Evolutionary conservation across 129 eudicot species (phyloP).

Genomic region (Heracleum sosnowskyi): DNA sequence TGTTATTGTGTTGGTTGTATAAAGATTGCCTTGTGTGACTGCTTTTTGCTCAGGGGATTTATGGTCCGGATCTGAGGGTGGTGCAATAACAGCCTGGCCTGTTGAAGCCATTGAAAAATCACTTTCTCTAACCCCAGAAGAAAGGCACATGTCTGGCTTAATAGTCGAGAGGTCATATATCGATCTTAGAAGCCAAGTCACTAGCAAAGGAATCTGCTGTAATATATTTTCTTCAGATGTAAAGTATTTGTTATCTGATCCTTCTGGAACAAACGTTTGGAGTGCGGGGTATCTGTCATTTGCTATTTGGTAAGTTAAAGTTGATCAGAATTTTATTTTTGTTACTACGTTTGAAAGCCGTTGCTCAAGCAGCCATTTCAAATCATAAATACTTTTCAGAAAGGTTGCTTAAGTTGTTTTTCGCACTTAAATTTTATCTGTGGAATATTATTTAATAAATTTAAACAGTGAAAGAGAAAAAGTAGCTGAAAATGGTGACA

Average conservation of each 20-base stretch:
- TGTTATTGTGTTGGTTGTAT: not conserved
- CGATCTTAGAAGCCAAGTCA: slow-evolving; percentile 76
- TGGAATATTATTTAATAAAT: not conserved
- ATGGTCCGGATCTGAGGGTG: slow-evolving; percentile 98
- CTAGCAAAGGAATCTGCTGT: slow-evolving; percentile 50
- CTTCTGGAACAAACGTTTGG: slow-evolving; percentile 74
- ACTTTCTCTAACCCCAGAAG: slow-evolving; percentile 46
- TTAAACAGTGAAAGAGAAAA: not conserved
- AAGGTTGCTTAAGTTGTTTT: not conserved
- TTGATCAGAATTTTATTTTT: not conserved
- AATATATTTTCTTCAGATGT: slow-evolving; percentile 78
- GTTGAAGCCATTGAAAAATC: slow-evolving; percentile 87
- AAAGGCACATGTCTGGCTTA: slow-evolving; percentile 59
- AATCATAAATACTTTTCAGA: not conserved
- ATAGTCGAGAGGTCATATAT: slow-evolving; percentile 68
- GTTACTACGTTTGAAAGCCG: not conserved
- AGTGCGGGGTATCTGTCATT: slow-evolving; percentile 69
- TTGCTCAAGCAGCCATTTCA: not conserved
- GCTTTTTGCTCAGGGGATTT: slow-evolving; percentile 64
- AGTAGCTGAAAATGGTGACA: not conserved
- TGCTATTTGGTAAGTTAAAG: slow-evolving; percentile 69
- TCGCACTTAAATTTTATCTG: not conserved
- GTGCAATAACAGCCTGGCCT: slow-evolving; percentile 79
- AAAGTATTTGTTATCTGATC: slow-evolving; percentile 68
- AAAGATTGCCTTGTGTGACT: slow-evolving; percentile 6